Evolutionary conservation across 768 basidiomycete genomes (phyloP).

Genomic region (Kwoniella sp.): DNA sequence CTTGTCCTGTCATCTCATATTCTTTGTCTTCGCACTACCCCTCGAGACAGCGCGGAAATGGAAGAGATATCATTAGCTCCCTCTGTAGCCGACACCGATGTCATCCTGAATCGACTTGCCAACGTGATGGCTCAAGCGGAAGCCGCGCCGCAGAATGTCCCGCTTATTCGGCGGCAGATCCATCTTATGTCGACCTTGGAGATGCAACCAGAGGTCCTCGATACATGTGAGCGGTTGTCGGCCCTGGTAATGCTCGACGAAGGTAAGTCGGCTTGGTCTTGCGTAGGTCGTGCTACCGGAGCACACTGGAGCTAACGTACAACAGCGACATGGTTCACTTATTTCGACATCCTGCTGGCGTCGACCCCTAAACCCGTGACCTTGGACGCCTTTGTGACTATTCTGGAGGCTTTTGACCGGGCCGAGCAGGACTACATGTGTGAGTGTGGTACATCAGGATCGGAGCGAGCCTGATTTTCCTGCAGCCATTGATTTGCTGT

Average conservation of each 20-base stretch:
- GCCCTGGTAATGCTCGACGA: constrained; percentile 36
- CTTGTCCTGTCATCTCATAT: too few species aligned
- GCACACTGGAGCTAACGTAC: background rate
- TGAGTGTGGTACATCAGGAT: constrained; percentile 9
- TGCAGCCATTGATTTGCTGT: constrained; percentile 21
- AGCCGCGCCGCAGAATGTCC: constrained; percentile 29
- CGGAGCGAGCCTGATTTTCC: background rate
- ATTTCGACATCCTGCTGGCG: constrained; percentile 22
- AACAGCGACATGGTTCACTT: constrained; percentile 32
- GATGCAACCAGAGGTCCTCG: constrained; percentile 24
- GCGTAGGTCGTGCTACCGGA: too few species aligned
- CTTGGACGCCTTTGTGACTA: constrained; percentile 31
- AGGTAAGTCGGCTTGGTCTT: constrained; percentile 12
- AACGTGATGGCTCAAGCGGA: constrained; percentile 28
- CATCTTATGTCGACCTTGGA: constrained; percentile 23
- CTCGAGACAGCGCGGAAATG: too few species aligned
- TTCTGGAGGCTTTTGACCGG: constrained; percentile 30
- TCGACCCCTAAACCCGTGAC: constrained; percentile 7
- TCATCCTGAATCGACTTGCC: constrained; percentile 14
- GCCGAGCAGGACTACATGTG: constrained; percentile 42
- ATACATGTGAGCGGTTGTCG: constrained; percentile 12
- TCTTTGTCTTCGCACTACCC: too few species aligned
- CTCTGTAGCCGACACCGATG: background rate
- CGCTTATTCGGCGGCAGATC: constrained; percentile 24
- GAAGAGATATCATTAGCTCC: too few species aligned